These are phyloP conservation scores for Colletotrichum sp. DNA, from an alignment of 2,329 filamentous ascomycete species.

Conservation along the genomic window DNA sequence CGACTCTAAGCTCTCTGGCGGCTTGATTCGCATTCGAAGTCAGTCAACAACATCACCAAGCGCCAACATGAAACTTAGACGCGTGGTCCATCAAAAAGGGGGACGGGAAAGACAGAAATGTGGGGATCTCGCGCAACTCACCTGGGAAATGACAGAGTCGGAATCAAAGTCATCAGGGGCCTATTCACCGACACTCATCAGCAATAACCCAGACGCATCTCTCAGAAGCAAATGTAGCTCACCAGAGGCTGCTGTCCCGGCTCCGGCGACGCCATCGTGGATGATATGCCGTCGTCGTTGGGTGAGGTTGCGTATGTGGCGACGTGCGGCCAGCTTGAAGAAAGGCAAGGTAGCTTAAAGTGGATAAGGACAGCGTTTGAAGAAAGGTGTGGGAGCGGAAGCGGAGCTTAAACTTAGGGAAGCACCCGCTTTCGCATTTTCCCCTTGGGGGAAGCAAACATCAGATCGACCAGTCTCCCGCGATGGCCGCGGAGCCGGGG, in stretches of 20 bases:
- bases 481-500: not conserved
- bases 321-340: not conserved
- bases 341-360: not conserved
- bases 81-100: not conserved
- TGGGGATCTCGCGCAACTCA: not conserved
- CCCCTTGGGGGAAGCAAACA: not conserved
- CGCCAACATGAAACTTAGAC: not conserved
- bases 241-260: not conserved
- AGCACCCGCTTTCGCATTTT: not conserved
- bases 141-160: constrained; percentile 11
- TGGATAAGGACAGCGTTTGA: not conserved
- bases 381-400: not conserved
- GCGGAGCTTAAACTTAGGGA: constrained; percentile 1
- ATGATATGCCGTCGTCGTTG: not conserved
- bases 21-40: not conserved
- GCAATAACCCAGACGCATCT: not conserved
- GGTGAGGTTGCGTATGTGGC: not conserved
- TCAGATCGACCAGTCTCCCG: not conserved
- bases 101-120: not conserved
- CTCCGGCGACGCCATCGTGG: not conserved
- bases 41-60: no score
- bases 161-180: constrained; percentile 13
- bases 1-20: not conserved
- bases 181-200: not conserved
- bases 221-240: not conserved